Evolutionary conservation across 2,329 filamentous ascomycete species (phyloP), one percentile per base, ranked within the genome.

Genomic region (Rhynchosporium secalis): DNA sequence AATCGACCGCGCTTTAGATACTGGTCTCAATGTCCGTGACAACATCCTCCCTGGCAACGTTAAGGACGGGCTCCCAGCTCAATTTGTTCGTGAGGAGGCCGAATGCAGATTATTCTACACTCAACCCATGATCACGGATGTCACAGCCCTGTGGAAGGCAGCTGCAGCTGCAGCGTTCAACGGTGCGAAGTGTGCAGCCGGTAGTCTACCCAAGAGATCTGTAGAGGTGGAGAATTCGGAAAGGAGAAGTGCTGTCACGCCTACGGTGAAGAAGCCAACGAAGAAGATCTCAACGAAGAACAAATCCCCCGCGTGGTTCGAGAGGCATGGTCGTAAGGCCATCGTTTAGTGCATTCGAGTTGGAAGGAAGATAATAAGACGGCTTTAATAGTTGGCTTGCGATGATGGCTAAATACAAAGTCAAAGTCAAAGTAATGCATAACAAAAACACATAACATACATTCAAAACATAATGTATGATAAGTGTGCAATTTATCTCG

Each of bases 41-140:
- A 72, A 70, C 29, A 71, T 74, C 59, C 38, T 71, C 43, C 59
- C 62, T 0, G 68, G 57, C 63, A 69, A 78, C 26, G 60, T 74
- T 2, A 58, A 74, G 51, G 71, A 73, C 49, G 71, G 75, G 47
- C 72, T 78, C 0, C 81, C 86, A 13, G 73, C 81, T 15, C 86
- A 89, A 67, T 89, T 88, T 69, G 74, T 82, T 1, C 83, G 85
- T 61, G 81, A 87, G 65, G 79, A 83, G 0, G 82, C 86, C 0
- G 82, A 86, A 66, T 89, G 86, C 66, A 77, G 85, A 4, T 72
- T 88, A 12, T 89, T 81, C 70, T 87, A 83, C 63, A 86, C 85
- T 2, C 71, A 77, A 15, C 72, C 77, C 2, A 86, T 84, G 73
- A 73, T 83, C 40, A 73, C 78, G 3, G 78, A 85, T 62, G 78